Evolutionary conservation across 768 basidiomycete genomes (phyloP).

Genomic region (Clitopilus passeckerianus): DNA sequence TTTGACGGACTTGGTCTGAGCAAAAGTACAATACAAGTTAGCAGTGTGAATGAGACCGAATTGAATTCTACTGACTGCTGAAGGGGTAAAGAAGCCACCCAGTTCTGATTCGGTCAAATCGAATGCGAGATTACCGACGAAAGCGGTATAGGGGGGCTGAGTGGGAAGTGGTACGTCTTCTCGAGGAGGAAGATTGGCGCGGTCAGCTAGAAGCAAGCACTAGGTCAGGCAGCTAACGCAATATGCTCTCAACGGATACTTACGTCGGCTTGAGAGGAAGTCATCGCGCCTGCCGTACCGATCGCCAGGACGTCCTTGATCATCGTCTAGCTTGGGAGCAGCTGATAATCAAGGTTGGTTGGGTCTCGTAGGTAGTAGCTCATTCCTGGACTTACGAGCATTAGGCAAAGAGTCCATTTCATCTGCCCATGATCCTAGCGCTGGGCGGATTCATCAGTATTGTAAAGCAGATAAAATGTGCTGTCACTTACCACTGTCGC

Average conservation of each 20-base stretch:
- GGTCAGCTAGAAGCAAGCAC: constrained; percentile 38
- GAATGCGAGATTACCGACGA: constrained; percentile 92
- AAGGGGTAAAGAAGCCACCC: constrained; percentile 69
- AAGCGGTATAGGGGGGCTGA: constrained; percentile 93
- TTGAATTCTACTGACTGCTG: constrained; percentile 40
- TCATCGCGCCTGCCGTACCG: constrained; percentile 60
- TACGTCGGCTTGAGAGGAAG: constrained; percentile 57
- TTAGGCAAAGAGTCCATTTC: constrained; percentile 93
- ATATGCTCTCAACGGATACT: constrained; percentile 16
- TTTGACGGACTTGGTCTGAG: constrained; percentile 78
- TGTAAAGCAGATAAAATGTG: constrained; percentile 10
- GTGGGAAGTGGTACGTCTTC: constrained; percentile 97
- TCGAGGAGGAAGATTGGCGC: constrained; percentile 52
- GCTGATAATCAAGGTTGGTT: constrained; percentile 35
- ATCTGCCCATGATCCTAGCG: constrained; percentile 95
- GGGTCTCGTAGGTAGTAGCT: neutral
- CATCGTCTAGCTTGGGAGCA: constrained; percentile 66
- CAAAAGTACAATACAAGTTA: constrained; percentile 1
- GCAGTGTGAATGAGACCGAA: neutral
- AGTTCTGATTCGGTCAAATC: constrained; percentile 85
- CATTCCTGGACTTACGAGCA: constrained; percentile 66
- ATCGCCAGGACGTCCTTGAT: constrained; percentile 47
- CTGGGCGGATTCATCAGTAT: constrained; percentile 31
- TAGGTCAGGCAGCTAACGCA: constrained; percentile 1
- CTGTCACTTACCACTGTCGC: constrained; percentile 64